phyloP scores from a whole-genome alignment of 257 asterid species.

The Cruciata laevipes region DNA sequence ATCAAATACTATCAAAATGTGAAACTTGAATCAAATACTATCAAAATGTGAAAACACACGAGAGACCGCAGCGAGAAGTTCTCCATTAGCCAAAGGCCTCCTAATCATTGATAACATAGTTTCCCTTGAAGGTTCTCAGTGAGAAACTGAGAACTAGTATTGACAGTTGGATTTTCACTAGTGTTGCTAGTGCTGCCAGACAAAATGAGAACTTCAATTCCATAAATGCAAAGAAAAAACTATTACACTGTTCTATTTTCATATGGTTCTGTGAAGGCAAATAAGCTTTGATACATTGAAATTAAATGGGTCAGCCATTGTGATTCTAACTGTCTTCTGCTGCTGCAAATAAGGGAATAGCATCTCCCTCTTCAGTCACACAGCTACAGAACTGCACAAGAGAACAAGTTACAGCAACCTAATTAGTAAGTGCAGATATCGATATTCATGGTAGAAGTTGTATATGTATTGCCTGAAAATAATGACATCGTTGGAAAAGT shows the following conservation, averaged over 20 bases:
- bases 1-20: no score
- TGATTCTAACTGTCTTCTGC: not conserved
- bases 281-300: not conserved
- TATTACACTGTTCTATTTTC: not conserved
- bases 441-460: not conserved
- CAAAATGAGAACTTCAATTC: not conserved
- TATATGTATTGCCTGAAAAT: no score
- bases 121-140: no score
- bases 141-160: no score
- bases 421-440: not conserved
- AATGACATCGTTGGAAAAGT: not conserved
- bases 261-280: not conserved
- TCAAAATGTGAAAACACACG: no score
- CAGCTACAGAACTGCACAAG: constrained; percentile 8
- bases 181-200: no score
- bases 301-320: not conserved
- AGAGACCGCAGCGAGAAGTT: no score
- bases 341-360: not conserved
- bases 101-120: no score
- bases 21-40: no score
- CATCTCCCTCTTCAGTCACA: not conserved
- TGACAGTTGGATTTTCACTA: no score
- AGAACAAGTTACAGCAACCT: not conserved
- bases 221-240: not conserved
- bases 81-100: no score